Base-by-base conservation (phyloP, 345 rosid genomes). In the Salix exigua region DNA sequence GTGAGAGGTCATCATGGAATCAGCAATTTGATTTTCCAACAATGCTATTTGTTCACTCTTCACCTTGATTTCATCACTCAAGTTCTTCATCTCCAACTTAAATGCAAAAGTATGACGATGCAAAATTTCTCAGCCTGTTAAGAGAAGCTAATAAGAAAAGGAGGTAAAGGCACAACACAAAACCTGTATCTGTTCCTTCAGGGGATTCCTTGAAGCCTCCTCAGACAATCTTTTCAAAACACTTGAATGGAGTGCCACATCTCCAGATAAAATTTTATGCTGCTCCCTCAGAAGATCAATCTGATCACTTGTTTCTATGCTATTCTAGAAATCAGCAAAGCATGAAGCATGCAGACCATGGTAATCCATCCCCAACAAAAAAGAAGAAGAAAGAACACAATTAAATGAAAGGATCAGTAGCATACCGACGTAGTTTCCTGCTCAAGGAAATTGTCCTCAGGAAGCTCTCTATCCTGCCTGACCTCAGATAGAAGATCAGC, bases 221-320 rank as follows among this genome's bases (percentile, higher is more conserved):
- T 96, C 92, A 33, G 91, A 86, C 80, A 96, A 83, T 78, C 92
- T 86, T 86, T 92, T 96, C 72, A 96, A 82, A 77, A 94, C 88
- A 87, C 99, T 96, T 77, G 89, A 89, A 85, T 92, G 94, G 40
- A 91, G 85, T 42, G 93, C 97, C 77, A 86, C 91, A 82, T 89
- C 99, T 64, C 97, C 99, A 6, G 91, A 87, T 83, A 96, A 85
- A 83, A 93, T 89, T 85, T 96, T 93, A 79, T 89, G 97, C 68
- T 96, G 98, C 85, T 93, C 98, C 89, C 92, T 89, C 78, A 93
- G 82, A 69, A 96, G 97, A 80, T 93, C 95, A 71, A 93, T 81
- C 84, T 92, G 97, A 82, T 93, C 96, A 51, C 86, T 85, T 78
- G 95, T 84, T 86, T 88, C 91, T 82, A 83, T 85, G 88, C 92